Conservation (phyloP, 805 yeast species). For the Lachancea meyersii region DNA sequence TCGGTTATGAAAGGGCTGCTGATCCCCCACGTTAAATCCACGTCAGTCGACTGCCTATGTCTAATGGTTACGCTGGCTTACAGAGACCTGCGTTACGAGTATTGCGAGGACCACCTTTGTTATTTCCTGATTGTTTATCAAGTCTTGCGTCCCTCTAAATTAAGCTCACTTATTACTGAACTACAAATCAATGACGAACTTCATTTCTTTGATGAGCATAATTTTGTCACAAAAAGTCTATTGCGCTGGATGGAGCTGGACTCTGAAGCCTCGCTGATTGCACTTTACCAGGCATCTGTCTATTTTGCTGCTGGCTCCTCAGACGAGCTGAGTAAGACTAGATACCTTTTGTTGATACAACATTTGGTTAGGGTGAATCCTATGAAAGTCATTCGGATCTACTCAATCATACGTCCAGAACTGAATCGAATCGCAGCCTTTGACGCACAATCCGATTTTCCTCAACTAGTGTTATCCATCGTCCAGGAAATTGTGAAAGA, state of each 20-base stretch:
- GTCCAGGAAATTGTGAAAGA: conserved; percentile 26
- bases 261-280: conserved; percentile 27
- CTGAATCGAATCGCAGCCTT: conserved; percentile 30
- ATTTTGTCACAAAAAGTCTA: conserved; percentile 35
- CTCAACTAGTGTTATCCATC: conserved; percentile 32
- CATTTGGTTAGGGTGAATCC: conserved; percentile 32
- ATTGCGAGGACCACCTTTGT: conserved; percentile 17
- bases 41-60: conserved; percentile 42
- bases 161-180: conserved; percentile 29
- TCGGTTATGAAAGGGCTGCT: conserved; percentile 52
- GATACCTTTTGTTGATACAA: conserved; percentile 31
- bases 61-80: conserved; percentile 40
- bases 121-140: conserved; percentile 34
- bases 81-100: conserved; percentile 27
- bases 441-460: conserved; percentile 29
- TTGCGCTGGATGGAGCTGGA: conserved; percentile 32
- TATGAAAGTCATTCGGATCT: conserved; percentile 30
- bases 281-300: conserved; percentile 33
- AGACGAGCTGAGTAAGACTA: conserved; percentile 33
- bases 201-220: conserved; percentile 29
- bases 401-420: conserved; percentile 27
- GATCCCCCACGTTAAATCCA: conserved; percentile 48
- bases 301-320: conserved; percentile 31
- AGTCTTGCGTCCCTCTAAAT: conserved; percentile 35
- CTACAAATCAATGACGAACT: conserved; percentile 34